Conservation (phyloP, 805 yeast genomes). For the Barnettozyma wickerhamii region DNA sequence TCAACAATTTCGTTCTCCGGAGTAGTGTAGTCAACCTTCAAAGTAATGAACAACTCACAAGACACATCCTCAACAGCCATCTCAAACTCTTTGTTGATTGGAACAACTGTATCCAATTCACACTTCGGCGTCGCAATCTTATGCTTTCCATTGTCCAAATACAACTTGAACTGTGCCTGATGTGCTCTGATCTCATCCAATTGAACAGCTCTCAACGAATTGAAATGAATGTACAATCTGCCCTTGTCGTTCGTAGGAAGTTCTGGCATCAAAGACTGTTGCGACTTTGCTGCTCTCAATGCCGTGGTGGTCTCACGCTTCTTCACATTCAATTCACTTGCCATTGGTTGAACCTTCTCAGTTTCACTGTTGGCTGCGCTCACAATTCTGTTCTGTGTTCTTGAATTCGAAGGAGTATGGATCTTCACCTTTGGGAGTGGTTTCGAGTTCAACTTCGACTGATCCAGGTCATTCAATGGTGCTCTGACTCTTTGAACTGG, state of each 20-base stretch:
- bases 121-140: constrained; percentile 60
- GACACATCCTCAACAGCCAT: constrained; percentile 51
- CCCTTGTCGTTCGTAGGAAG: constrained; percentile 40
- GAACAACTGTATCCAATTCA: constrained; percentile 26
- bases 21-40: constrained; percentile 57
- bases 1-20: constrained; percentile 49
- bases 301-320: constrained; percentile 1
- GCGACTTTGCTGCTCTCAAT: constrained; percentile 1
- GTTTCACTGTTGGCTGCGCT: constrained; percentile 14
- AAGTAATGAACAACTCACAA: constrained; percentile 63
- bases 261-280: constrained; percentile 10
- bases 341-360: constrained; percentile 2
- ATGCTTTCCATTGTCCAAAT: constrained; percentile 75
- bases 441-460: constrained; percentile 11
- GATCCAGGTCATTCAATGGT: constrained; percentile 18
- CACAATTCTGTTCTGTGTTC: not conserved
- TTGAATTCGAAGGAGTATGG: not conserved
- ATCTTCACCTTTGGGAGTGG: not conserved
- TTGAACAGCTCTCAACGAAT: constrained; percentile 41
- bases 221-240: constrained; percentile 39
- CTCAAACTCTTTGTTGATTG: constrained; percentile 75
- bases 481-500: constrained; percentile 12
- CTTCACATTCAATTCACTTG: constrained; percentile 1
- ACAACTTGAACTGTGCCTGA: constrained; percentile 42
- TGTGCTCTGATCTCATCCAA: constrained; percentile 42